These are phyloP conservation scores for Russula olivacea DNA, from an alignment of 768 basidiomycete genomes.

Conservation along the genomic window DNA sequence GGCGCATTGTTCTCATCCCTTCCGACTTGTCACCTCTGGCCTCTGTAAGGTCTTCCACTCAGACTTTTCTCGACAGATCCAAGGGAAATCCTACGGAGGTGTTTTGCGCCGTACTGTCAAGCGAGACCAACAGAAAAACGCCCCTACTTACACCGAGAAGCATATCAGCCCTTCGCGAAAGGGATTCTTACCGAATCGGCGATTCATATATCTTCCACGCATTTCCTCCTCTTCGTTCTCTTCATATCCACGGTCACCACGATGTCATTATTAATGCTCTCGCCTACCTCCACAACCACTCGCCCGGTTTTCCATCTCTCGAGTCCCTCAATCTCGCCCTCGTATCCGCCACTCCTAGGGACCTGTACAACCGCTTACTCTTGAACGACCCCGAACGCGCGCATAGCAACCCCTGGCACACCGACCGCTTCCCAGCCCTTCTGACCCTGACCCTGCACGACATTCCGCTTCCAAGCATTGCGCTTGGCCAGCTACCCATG, in stretches of 20 bases:
- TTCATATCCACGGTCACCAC: conserved; percentile 5
- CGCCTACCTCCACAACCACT: conserved; percentile 5
- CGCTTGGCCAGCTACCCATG: conserved; percentile 12
- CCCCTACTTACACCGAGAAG: neutral
- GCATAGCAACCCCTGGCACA: conserved; percentile 6
- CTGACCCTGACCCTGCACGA: conserved; percentile 14
- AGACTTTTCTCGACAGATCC: conserved; percentile 5
- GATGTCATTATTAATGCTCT: conserved; percentile 10
- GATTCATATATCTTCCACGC: neutral
- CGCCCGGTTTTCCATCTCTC: conserved; percentile 1
- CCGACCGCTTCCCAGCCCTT: conserved; percentile 16
- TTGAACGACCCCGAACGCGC: neutral
- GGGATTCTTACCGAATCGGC: neutral
- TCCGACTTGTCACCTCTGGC: neutral
- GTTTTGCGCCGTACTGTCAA: neutral
- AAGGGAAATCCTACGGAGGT: conserved; percentile 9
- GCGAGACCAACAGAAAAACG: neutral
- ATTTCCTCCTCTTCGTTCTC: conserved; percentile 5
- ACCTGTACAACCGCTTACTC: conserved; percentile 6
- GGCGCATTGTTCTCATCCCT: conserved; percentile 14
- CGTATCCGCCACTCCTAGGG: neutral
- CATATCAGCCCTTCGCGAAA: neutral
- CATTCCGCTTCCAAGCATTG: conserved; percentile 13
- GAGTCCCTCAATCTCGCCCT: conserved; percentile 15
- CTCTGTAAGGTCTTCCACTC: conserved; percentile 2